Base-by-base conservation (phyloP, 169 alveolate species). In the Cryptosporidium tyzzeri region DNA sequence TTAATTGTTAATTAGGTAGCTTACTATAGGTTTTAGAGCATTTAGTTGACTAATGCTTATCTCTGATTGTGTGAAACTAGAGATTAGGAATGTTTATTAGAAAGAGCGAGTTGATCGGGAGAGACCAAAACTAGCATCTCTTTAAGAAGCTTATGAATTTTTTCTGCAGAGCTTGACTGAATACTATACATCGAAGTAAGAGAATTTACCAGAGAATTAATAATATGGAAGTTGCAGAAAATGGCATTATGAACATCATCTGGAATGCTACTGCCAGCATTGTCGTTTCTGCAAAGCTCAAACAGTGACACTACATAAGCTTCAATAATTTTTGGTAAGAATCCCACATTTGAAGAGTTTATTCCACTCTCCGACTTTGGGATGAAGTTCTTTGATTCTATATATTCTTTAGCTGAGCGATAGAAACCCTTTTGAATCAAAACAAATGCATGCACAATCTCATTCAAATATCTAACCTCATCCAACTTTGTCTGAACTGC, bases 391-490 rank as follows among this genome's bases (percentile, higher is more conserved):
- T 80, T 65, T 14, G 73, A 62, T 23, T 80, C 89, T 10, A 80
- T 80, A 67, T 80, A 80, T 53, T 80, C 89, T 29, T 80, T 80
- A 9, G 89, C 89, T 33, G 73, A 59, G 12, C 68, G 55, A 41
- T 80, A 80, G 37, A 80, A 62, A 5, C 89, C 89, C 35, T 80
- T 80, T 62, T 80, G 89, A n/a, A 80, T 80, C 2, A 80, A 50
- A 7, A 80, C 89, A 62, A 80, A 80, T 14, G 69, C 21, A 23
- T 80, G 70, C 10, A 80, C 75, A 16, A 80, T 44, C 45, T 80
- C 75, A 50, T 80, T 80, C 53, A 80, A 45, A 44, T 48, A 45
- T 31, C 31, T 80, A 23, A 80, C 55, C 18, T 61, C 35, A n/a
- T 59, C 75, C 16, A 80, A 33, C 70, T 80, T 80, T 23, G 69